These are phyloP conservation scores for Phlegmacium glaucopus DNA, from an alignment of 768 basidiomycete genomes.

Conservation along the genomic window DNA sequence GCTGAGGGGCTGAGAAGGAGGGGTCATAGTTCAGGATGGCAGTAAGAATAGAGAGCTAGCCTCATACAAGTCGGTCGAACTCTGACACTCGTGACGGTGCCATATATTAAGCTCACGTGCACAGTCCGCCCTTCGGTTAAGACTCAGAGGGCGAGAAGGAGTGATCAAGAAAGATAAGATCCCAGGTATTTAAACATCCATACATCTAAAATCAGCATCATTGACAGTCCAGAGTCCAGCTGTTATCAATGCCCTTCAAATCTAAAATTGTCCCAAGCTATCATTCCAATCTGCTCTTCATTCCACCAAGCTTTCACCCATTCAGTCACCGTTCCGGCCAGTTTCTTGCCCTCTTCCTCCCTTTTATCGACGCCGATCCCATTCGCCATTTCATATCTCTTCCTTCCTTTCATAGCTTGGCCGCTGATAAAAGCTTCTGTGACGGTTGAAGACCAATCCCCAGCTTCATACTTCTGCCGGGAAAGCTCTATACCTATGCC, in stretches of 20 bases:
- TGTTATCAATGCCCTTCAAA: neutral
- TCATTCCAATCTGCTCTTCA: neutral
- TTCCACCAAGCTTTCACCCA: constrained; percentile 45
- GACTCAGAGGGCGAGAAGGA: neutral
- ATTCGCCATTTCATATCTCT: constrained; percentile 36
- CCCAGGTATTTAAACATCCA: neutral
- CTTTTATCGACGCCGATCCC: constrained; percentile 38
- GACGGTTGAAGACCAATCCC: constrained; percentile 64
- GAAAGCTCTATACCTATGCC: constrained; percentile 71
- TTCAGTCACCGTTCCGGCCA: constrained; percentile 45
- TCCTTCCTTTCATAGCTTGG: constrained; percentile 39
- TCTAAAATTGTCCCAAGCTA: constrained; percentile 1
- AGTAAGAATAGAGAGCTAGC: constrained; percentile 4
- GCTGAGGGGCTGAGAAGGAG: constrained; percentile 54
- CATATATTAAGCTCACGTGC: too few species aligned
- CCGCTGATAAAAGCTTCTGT: constrained; percentile 57
- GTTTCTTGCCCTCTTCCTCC: constrained; percentile 37
- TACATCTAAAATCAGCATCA: neutral
- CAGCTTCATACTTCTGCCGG: constrained; percentile 63
- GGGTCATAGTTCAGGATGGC: constrained; percentile 37
- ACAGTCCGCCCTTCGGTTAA: neutral
- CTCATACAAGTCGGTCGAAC: constrained; percentile 7
- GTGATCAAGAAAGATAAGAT: neutral
- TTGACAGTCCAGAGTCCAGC: neutral
- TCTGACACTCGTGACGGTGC: too few species aligned